These are phyloP conservation scores for Diplodia intermedia DNA, from an alignment of 2,329 filamentous ascomycete species.

Conservation along the genomic window DNA sequence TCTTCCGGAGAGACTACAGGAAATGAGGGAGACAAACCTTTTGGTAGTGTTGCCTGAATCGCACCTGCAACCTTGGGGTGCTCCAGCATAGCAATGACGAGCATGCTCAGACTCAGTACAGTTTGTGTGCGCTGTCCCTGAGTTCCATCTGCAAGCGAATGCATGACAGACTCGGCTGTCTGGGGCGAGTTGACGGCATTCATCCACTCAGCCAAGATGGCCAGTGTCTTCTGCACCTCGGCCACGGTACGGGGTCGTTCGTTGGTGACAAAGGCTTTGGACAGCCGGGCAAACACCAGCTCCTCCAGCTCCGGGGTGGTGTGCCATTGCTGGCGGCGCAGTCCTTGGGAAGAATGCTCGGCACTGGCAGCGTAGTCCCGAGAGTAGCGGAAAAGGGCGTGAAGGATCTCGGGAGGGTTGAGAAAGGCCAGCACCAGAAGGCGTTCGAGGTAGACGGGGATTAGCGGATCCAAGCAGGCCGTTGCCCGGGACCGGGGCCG, in stretches of 20 bases:
- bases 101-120: conserved; percentile 67
- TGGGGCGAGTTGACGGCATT: conserved; percentile 49
- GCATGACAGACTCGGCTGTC: conserved; percentile 49
- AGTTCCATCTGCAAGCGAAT: conserved; percentile 51
- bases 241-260: conserved; percentile 43
- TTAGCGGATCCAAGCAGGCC: conserved; percentile 45
- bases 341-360: conserved; percentile 37
- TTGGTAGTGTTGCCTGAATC: conserved; percentile 52
- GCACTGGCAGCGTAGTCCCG: conserved; percentile 42
- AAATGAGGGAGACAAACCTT: conserved; percentile 12
- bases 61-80: conserved; percentile 63
- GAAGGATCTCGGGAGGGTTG: conserved; percentile 46
- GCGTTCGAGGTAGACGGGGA: conserved; percentile 46
- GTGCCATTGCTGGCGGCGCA: conserved; percentile 40
- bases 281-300: conserved; percentile 46
- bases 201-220: conserved; percentile 48
- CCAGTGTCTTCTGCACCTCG: conserved; percentile 44
- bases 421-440: conserved; percentile 44
- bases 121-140: conserved; percentile 62
- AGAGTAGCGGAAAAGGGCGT: conserved; percentile 45
- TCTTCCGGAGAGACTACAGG: no score
- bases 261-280: conserved; percentile 43
- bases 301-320: conserved; percentile 49
- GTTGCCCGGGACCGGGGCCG: conserved; percentile 41
- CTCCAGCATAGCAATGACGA: conserved; percentile 68